Conservation (phyloP, 768 basidiomycete species). For the Lactarius evosmus region DNA sequence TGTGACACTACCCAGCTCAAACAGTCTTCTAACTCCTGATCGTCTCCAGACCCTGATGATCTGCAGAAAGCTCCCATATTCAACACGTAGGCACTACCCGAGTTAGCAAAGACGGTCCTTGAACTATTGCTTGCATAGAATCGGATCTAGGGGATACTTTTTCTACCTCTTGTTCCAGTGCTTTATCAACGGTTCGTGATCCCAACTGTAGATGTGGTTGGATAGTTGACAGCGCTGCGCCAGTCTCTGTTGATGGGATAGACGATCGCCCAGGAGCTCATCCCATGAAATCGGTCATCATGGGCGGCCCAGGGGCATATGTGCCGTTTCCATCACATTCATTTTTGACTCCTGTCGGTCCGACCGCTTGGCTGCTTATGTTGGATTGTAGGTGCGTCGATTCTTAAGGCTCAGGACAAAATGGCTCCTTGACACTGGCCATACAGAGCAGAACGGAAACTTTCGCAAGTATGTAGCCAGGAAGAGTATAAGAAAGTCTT, state of each 20-base stretch:
- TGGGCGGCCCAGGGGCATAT: constrained; percentile 75
- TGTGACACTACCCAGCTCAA: constrained; percentile 33
- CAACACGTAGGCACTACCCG: constrained; percentile 45
- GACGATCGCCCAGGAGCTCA: constrained; percentile 60
- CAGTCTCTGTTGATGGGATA: constrained; percentile 72
- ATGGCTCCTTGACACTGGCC: constrained; percentile 22
- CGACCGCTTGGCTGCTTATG: constrained; percentile 67
- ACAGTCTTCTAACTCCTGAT: constrained; percentile 11
- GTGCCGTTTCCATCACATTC: constrained; percentile 82
- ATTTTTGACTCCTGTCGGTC: constrained; percentile 75
- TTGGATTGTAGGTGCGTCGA: constrained; percentile 73
- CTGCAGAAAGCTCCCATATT: constrained; percentile 73
- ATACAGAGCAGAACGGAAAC: constrained; percentile 78
- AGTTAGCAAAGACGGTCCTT: too few relatives aligned
- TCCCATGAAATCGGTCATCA: constrained; percentile 64
- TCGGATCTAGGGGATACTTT: constrained; percentile 85
- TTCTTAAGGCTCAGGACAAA: constrained; percentile 3
- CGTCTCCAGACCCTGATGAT: constrained; percentile 69
- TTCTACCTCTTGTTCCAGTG: constrained; percentile 94
- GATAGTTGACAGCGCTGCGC: constrained; percentile 11
- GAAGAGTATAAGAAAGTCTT: constrained; percentile 74
- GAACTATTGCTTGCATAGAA: constrained; percentile 40
- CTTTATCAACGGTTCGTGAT: constrained; percentile 67
- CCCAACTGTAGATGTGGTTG: constrained; percentile 7
- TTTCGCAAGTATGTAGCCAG: constrained; percentile 74